Conservation (phyloP, 352 stramenopile genomes). For the Globisporangium lucens region DNA sequence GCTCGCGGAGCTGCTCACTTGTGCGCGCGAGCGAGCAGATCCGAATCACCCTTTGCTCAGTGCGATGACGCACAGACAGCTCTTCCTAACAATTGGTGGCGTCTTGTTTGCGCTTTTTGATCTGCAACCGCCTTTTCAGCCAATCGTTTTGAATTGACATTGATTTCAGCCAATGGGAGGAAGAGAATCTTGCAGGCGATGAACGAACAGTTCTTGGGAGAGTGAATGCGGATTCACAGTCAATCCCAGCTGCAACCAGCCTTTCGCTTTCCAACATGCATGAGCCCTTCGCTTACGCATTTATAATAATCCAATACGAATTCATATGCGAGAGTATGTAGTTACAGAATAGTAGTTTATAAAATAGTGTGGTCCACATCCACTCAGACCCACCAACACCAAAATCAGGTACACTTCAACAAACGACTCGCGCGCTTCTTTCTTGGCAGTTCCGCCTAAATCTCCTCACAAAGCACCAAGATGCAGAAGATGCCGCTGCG, state of each 20-base stretch:
- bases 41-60: not conserved
- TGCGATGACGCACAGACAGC: slow-evolving; percentile 11
- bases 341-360: no score
- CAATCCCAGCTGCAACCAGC: not conserved
- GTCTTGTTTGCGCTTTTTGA: slow-evolving; percentile 12
- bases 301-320: not conserved
- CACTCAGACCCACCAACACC: not conserved
- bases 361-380: not conserved
- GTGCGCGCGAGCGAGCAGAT: not conserved
- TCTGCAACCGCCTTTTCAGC: slow-evolving; percentile 8
- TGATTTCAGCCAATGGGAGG: not conserved
- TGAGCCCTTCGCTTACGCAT: not conserved
- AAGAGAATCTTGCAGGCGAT: slow-evolving; percentile 1
- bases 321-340: not conserved
- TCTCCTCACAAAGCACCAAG: not conserved
- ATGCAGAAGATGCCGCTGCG: not conserved
- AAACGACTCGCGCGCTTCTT: not conserved
- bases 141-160: not conserved
- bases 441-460: not conserved
- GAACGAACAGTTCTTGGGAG: not conserved
- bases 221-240: not conserved
- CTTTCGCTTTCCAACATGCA: not conserved
- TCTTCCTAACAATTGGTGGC: slow-evolving; percentile 5
- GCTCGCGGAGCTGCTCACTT: not conserved
- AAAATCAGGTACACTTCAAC: not conserved